Base-by-base conservation (phyloP, 1,284 basidiomycete genomes). In the Malassezia yamatoensis region DNA sequence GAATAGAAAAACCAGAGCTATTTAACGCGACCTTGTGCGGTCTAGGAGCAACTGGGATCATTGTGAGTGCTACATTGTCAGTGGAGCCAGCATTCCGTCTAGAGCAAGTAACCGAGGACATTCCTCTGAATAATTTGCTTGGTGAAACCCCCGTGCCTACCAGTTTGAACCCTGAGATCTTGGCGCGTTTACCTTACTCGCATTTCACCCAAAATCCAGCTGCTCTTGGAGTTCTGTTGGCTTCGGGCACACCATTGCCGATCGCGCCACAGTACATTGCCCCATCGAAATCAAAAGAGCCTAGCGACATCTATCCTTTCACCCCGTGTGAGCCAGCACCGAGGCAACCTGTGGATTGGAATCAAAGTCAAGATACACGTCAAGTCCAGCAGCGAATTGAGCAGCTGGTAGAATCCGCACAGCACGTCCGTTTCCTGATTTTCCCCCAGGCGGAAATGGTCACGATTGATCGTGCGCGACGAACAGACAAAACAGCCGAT, bases 391-490 rank as follows among this genome's bases (percentile, higher is more conserved):
- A 36, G 71, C 75, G 48, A 80, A 82, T 45, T 45, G 68, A 72
- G 29, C 45, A 48, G 10, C 59, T 73, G 1, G 65, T 65, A 6
- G 48, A 53, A n/a, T 65, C 62, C 16, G 83, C 86, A 0, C 83
- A 96, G 76, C 90, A 96, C 74, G 87, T 88, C 21, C 81, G 89
- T n/a, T 80, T 90, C 32, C 91, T 88, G 87, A 98, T 91, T 90
- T 94, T 86, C 77, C 89, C 91, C 1, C 84, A 87, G 55, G 82
- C 84, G 16, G 83, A 84, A 59, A 79, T 78, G 36, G 79, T 90
- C 54, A 83, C 88, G 39, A 81, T 88, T 52, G 85, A 84, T 65
- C 79, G 83, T 60, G 81, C 85, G 39, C 82, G 88, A 74, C 80
- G 90, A 50, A 87, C 88, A 1, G 76, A 77, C 50, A 85, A 88